phyloP scores from a whole-genome alignment of 192 early-diverging fungal genomes.

The Radiomyces spectabilis region DNA sequence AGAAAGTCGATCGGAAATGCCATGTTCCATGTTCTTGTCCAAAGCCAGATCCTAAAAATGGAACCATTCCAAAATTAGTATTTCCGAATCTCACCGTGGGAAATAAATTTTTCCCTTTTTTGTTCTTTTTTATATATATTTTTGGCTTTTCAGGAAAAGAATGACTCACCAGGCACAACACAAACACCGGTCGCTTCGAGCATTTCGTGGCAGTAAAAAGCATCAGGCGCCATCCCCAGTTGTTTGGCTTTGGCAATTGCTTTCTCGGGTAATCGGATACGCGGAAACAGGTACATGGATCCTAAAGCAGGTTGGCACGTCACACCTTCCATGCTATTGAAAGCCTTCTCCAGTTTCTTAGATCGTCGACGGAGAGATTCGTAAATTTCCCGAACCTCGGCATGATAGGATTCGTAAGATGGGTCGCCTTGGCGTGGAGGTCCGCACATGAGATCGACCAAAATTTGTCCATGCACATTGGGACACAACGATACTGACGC shows the following conservation, averaged over 20 bases:
- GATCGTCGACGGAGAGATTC: constrained; percentile 74
- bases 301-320: constrained; percentile 83
- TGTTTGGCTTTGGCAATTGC: constrained; percentile 66
- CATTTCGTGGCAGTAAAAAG: constrained; percentile 85
- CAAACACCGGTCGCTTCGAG: constrained; percentile 93
- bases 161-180: constrained; percentile 72
- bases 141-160: background rate
- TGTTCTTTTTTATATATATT: background rate
- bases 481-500: constrained; percentile 88
- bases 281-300: constrained; percentile 95
- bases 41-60: constrained; percentile 60
- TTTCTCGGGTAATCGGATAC: constrained; percentile 62
- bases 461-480: constrained; percentile 89
- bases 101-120: background rate
- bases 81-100: background rate
- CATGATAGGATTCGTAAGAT: constrained; percentile 64
- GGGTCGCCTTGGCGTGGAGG: constrained; percentile 78
- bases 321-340: constrained; percentile 78
- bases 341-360: constrained; percentile 57
- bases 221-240: constrained; percentile 72
- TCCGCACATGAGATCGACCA: constrained; percentile 87
- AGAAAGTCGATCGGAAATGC: constrained; percentile 94
- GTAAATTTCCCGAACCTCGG: constrained; percentile 68
- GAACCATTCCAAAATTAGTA: background rate
- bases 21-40: constrained; percentile 81